Evolutionary conservation across 192 early-diverging fungal genomes (phyloP).

Genomic region (Entrophospora sp.): DNA sequence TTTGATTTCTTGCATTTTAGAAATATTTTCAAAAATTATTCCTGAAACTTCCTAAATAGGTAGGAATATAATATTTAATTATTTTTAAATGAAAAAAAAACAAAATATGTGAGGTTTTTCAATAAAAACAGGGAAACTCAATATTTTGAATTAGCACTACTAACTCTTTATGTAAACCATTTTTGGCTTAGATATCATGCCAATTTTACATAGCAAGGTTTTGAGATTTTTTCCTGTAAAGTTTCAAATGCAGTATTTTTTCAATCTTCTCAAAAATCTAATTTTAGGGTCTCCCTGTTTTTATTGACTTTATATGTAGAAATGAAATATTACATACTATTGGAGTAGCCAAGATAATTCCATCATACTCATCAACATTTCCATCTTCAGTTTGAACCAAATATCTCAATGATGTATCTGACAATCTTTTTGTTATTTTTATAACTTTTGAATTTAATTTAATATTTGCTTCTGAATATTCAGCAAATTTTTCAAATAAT

Average conservation of each 20-base stretch:
- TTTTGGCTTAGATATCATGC: no score
- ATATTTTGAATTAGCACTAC: no score
- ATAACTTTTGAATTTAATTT: slow-evolving; percentile 36
- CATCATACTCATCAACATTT: slow-evolving; percentile 40
- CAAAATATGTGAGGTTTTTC: no score
- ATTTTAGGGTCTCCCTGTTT: no score
- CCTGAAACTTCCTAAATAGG: slow-evolving; percentile 23
- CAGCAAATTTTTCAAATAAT: slow-evolving; percentile 51
- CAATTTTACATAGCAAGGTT: no score
- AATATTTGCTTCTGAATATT: slow-evolving; percentile 33
- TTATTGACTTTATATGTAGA: no score
- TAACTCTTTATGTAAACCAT: no score
- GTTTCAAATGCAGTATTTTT: no score
- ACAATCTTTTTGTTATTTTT: slow-evolving; percentile 22
- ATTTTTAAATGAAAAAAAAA: not conserved
- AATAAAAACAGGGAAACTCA: no score
- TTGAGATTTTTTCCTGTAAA: no score
- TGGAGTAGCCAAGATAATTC: slow-evolving; percentile 53
- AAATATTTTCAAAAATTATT: slow-evolving; percentile 33
- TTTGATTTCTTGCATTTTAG: slow-evolving; percentile 22
- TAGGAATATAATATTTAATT: not conserved
- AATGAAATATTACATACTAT: slow-evolving; percentile 29
- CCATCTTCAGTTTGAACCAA: slow-evolving; percentile 29
- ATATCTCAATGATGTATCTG: slow-evolving; percentile 18
- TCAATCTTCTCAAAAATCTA: not conserved